These are phyloP conservation scores for Colletotrichum sansevieriae DNA, from an alignment of 2,329 filamentous ascomycete species.

Conservation along the genomic window DNA sequence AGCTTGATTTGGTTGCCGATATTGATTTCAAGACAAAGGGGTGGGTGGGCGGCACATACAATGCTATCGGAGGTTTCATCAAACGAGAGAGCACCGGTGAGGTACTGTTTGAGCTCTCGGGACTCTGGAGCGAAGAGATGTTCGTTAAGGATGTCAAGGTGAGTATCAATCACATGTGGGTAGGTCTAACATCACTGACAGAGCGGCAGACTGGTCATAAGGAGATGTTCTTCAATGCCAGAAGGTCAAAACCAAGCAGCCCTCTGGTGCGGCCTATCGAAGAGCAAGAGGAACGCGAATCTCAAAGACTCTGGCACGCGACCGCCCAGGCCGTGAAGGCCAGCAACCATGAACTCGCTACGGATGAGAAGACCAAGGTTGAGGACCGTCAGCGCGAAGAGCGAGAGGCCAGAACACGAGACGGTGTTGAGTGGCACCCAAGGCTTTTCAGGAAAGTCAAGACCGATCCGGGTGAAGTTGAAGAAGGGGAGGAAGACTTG, in stretches of 20 bases:
- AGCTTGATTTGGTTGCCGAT: constrained; percentile 87
- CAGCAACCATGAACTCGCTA: constrained; percentile 88
- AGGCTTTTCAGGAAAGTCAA: constrained; percentile 84
- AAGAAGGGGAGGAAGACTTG: constrained; percentile 88
- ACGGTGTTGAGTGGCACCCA: constrained; percentile 89
- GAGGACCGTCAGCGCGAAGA: constrained; percentile 94
- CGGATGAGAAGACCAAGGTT: constrained; percentile 95
- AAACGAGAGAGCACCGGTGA: constrained; percentile 90
- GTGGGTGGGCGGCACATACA: constrained; percentile 96
- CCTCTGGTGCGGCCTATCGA: constrained; percentile 81
- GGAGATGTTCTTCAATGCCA: constrained; percentile 90
- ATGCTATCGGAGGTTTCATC: constrained; percentile 92
- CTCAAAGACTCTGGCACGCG: constrained; percentile 86
- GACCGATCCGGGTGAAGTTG: constrained; percentile 76
- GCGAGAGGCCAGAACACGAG: constrained; percentile 81
- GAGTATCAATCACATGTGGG: constrained; percentile 48
- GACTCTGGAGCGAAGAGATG: constrained; percentile 96
- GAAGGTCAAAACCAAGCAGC: constrained; percentile 79
- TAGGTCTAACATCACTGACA: neutral
- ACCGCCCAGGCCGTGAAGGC: constrained; percentile 86
- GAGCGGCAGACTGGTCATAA: constrained; percentile 82
- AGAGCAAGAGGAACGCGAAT: constrained; percentile 92
- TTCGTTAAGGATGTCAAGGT: constrained; percentile 85
- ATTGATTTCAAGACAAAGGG: constrained; percentile 99
- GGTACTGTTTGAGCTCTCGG: constrained; percentile 89